A percentile compares a stretch with the other conserved stretches of the same genome.
Evolutionary conservation across 1,284 basidiomycete genomes (phyloP).

Genomic region (Albatrellus sp.): DNA sequence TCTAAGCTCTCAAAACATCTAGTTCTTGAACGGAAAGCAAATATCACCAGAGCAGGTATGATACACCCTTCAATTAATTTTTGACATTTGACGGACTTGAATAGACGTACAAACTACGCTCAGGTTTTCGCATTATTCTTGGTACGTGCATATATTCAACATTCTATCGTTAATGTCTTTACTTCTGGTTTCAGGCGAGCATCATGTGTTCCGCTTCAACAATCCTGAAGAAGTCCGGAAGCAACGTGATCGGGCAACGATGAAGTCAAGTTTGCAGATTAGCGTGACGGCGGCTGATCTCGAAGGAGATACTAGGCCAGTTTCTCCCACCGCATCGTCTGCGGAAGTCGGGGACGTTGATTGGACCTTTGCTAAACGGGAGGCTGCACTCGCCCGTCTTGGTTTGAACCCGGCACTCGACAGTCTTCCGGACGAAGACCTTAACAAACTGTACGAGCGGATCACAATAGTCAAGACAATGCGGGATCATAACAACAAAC

Average conservation of each 20-base stretch:
- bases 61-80: slow-evolving; percentile 4
- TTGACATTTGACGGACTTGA: slow-evolving; percentile 14
- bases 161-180: neutral
- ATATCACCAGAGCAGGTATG: slow-evolving; percentile 61
- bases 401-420: slow-evolving; percentile 81
- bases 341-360: slow-evolving; percentile 66
- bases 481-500: slow-evolving; percentile 62
- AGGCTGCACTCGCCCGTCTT: slow-evolving; percentile 76
- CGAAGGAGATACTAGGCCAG: slow-evolving; percentile 57
- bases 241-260: slow-evolving; percentile 66
- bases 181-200: slow-evolving; percentile 55
- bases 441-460: slow-evolving; percentile 88
- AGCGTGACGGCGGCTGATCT: slow-evolving; percentile 54
- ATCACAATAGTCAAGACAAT: slow-evolving; percentile 87
- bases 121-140: slow-evolving; percentile 92
- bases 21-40: slow-evolving; percentile 92
- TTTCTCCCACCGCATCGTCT: slow-evolving; percentile 59
- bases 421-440: slow-evolving; percentile 82
- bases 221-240: slow-evolving; percentile 92
- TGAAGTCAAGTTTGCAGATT: slow-evolving; percentile 54
- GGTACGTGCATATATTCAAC: slow-evolving; percentile 30
- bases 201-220: slow-evolving; percentile 97
- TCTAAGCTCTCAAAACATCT: neutral
- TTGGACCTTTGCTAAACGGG: slow-evolving; percentile 88
- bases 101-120: slow-evolving; percentile 71